Percentiles rank a stretch among this genome's conserved stretches.
Conservation (phyloP, 805 yeast species). For the Zygosaccharomyces pseudorouxii region DNA sequence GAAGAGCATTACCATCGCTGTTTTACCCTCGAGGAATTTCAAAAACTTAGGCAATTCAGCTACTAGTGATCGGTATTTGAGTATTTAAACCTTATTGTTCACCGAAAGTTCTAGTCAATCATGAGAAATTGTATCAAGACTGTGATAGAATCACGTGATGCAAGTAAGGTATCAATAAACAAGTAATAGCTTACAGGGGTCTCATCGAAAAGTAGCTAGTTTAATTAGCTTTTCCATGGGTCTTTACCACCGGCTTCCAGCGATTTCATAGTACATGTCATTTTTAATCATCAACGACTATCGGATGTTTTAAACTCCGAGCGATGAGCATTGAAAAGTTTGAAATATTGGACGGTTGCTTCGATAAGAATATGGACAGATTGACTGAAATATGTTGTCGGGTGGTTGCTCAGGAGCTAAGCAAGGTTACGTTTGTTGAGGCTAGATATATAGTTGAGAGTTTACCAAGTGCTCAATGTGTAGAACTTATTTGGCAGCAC, state of each 20-base stretch:
- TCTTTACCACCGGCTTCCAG: not conserved
- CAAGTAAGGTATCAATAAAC: no score
- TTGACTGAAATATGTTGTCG: slow-evolving; percentile 1
- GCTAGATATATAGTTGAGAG: not conserved
- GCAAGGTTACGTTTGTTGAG: not conserved
- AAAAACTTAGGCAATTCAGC: no score
- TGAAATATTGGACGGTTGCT: not conserved
- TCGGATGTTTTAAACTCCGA: not conserved
- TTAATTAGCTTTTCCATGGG: no score
- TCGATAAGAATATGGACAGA: not conserved
- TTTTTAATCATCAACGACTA: not conserved
- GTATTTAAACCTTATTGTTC: no score
- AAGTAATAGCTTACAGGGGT: no score
- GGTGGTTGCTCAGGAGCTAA: not conserved
- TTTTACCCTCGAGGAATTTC: no score
- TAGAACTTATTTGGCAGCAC: slow-evolving; percentile 2
- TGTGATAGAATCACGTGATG: no score
- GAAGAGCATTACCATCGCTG: slow-evolving; percentile 5
- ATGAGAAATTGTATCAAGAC: no score
- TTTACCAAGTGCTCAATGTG: not conserved
- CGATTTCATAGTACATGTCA: not conserved
- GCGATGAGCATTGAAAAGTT: not conserved
- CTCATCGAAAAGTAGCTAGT: no score
- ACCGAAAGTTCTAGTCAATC: no score
- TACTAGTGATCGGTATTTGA: no score